Base-by-base conservation (phyloP, 305 asterid genomes). In the Fraxinus nigra region DNA sequence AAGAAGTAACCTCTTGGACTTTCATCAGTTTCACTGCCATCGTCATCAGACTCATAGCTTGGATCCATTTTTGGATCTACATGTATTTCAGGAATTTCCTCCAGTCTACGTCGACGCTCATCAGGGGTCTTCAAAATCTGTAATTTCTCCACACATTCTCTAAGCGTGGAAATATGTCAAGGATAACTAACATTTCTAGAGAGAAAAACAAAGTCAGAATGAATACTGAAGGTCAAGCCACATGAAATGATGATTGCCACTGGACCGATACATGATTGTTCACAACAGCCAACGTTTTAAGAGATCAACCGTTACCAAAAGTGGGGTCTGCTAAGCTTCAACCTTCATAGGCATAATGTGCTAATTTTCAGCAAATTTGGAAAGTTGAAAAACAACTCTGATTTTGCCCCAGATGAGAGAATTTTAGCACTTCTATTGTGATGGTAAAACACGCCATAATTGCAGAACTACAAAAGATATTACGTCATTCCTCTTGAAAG, bases 11-110 rank as follows among this genome's bases (percentile, higher is more conserved):
- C 98, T 93, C 89, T 91, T 88, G 89, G 91, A 63, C 83, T 85
- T 24, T 90, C 93, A 81, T 96, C 97, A 75, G 85, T 81, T 76
- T 92, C 98, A 81, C 90, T 93, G 83, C 91, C 96, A 78, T 90
- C 89, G 37, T 96, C 98, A 7, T 94, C 97, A 0, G 98, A 94
- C 88, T 90, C 98, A 18, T 97, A 92, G 85, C 83, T 87, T 22
- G 99, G 99, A 87, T 95, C 97, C 99, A 97, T 97, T 86, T 94
- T 93, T 70, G 98, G 98, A 89, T 97, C 99, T 3, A 93, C 88
- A 22, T 95, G 97, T 85, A 95, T 90, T 76, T 91, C 92, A 5
- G 99, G 97, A 83, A 91, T 83, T 87, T 97, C 98, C 43, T 92
- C 97, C 9, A 97, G 91, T 86, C 98, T 91, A 26, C 97, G 94